These are phyloP conservation scores for Bombardia bombarda DNA, from an alignment of 495 filamentous ascomycete genomes.

Conservation along the genomic window DNA sequence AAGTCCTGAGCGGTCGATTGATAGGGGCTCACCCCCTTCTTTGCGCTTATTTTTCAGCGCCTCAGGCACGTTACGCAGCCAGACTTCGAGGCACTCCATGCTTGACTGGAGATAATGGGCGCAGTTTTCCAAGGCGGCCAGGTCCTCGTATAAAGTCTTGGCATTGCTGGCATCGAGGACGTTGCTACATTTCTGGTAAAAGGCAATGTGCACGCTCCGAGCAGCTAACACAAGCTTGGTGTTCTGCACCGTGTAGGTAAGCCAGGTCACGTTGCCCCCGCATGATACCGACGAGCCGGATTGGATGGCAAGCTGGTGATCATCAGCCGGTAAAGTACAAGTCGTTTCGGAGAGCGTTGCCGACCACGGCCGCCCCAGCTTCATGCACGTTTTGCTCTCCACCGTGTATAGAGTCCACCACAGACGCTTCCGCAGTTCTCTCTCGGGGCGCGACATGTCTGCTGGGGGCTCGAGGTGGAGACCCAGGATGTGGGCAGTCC, in stretches of 20 bases:
- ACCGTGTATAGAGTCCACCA: constrained; percentile 46
- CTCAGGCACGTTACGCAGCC: constrained; percentile 32
- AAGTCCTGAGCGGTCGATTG: constrained; percentile 28
- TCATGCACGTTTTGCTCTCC: constrained; percentile 42
- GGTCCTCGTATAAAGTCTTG: constrained; percentile 21
- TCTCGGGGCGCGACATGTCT: constrained; percentile 23
- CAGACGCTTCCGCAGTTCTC: constrained; percentile 37
- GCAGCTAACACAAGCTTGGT: constrained; percentile 30
- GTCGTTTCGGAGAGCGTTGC: constrained; percentile 24
- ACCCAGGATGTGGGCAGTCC: constrained; percentile 43
- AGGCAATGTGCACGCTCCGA: constrained; percentile 28
- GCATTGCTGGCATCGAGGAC: not conserved
- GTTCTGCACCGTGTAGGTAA: constrained; percentile 30
- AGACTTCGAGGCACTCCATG: constrained; percentile 23
- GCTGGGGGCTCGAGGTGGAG: constrained; percentile 41
- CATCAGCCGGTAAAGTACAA: constrained; percentile 32
- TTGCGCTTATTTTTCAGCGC: constrained; percentile 30
- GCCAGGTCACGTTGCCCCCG: constrained; percentile 34
- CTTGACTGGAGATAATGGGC: constrained; percentile 21
- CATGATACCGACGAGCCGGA: constrained; percentile 31
- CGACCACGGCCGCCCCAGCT: constrained; percentile 43
- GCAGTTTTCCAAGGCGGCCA: constrained; percentile 12
- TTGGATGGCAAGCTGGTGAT: constrained; percentile 21
- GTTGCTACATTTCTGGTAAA: constrained; percentile 20
- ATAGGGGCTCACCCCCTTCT: constrained; percentile 27